Base-by-base conservation (phyloP, 2,329 filamentous ascomycete genomes). In the Coniochaeta ligniaria region DNA sequence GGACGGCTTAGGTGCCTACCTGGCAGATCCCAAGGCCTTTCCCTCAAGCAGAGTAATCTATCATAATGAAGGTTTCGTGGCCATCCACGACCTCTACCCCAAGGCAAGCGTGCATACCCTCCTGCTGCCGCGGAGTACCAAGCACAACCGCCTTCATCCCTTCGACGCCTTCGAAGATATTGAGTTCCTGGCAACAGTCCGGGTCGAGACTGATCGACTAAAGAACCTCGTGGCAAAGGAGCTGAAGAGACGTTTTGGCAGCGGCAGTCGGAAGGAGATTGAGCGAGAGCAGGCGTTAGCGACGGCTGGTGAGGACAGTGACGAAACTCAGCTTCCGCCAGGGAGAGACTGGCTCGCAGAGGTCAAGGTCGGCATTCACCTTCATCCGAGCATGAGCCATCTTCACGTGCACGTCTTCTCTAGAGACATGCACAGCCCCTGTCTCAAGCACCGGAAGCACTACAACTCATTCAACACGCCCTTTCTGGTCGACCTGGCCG, bases 391-490 rank as follows among this genome's bases (percentile, higher is more conserved):
- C 60, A 98, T 99, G 95, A 88, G 84, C 64, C 92, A 98, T 72
- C 72, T 98, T 60, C 95, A 99, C 74, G 80, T 98, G 4, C 95
- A 99, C 73, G 85, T 98, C 33, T 75, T 98, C 61, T 91, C 90
- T 43, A 79, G 85, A 20, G 95, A 99, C 71, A 88, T 91, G 80
- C 81, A 85, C 67, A 92, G 88, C 41, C 81, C 83, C 12, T 82
- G 81, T 54, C 66, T 97, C 73, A 91, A 88, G 75, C 87, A 94
- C 70, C 82, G 86, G 64, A 94, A 92, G 72, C 95, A 98, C 75
- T 98, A 97, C 75, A 91, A 95, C 70, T 95, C 90, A 64, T 98
- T 98, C 75, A 86, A 84, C 35, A 96, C 93, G 59, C 83, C 84
- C 3, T 99, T 98, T 72, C 84, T 99, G 24, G 83, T 98, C 14